A percentile compares a stretch with the other conserved stretches of the same genome.
Evolutionary conservation across 75 land plant species (phyloP).

Genomic region (Picea sitchensis): DNA sequence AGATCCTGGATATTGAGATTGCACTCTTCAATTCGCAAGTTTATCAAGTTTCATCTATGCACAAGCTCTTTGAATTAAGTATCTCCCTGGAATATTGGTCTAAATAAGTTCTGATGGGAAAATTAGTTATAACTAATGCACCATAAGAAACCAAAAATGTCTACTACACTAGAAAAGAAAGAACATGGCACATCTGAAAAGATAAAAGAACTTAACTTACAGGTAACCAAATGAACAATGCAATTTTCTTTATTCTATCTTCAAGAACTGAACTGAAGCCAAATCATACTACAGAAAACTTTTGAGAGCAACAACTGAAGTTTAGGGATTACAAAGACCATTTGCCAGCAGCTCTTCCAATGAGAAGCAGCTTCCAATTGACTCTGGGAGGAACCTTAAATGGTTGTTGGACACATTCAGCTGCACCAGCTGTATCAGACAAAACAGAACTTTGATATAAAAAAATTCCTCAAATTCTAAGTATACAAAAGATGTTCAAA

Average conservation of each 20-base stretch:
- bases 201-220: not conserved
- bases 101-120: not conserved
- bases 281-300: not conserved
- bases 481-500: not conserved
- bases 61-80: not conserved
- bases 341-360: slow-evolving; percentile 90
- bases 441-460: not conserved
- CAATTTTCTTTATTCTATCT: not conserved
- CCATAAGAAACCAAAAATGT: not conserved
- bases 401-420: slow-evolving; percentile 78
- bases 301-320: not conserved
- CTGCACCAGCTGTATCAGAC: slow-evolving; percentile 55
- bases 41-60: not conserved
- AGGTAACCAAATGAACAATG: not conserved
- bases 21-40: not conserved
- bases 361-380: slow-evolving; percentile 86
- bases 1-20: not conserved
- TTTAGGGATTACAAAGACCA: slow-evolving; percentile 34
- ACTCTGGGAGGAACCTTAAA: slow-evolving; percentile 70
- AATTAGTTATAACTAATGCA: not conserved
- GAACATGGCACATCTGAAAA: not conserved
- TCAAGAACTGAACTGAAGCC: not conserved
- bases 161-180: not conserved
- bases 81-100: not conserved
- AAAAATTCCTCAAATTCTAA: not conserved